Evolutionary conservation across 345 rosid species (phyloP).

Genomic region (Turnera subulata): DNA sequence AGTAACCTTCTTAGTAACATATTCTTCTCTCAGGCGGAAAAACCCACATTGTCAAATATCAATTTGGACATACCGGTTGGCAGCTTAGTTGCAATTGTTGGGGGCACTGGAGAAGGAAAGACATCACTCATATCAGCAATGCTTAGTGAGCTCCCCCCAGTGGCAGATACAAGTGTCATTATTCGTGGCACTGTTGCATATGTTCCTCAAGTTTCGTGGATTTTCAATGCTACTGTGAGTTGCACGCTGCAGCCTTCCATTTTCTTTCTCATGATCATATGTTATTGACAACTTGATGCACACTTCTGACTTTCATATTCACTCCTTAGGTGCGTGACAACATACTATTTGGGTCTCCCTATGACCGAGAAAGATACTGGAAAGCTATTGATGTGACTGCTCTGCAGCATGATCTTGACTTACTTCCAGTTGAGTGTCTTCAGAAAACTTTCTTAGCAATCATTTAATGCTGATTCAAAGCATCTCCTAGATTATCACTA

Average conservation of each 20-base stretch:
- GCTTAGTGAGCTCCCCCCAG: slow-evolving; percentile 95
- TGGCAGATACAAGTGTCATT: slow-evolving; percentile 49
- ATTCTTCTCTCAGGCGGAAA: slow-evolving; percentile 57
- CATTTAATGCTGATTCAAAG: not conserved
- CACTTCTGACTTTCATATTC: not conserved
- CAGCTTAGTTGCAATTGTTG: slow-evolving; percentile 92
- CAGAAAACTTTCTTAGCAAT: not conserved
- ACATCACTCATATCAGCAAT: slow-evolving; percentile 93
- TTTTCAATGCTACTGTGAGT: slow-evolving; percentile 96
- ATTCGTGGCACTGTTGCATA: slow-evolving; percentile 85
- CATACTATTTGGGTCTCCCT: slow-evolving; percentile 82
- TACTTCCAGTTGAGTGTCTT: slow-evolving; percentile 51
- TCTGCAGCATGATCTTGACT: slow-evolving; percentile 83
- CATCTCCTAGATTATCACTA: slow-evolving; percentile 4
- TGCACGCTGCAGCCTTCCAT: not conserved
- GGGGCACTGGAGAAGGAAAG: slow-evolving; percentile 99
- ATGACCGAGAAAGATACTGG: slow-evolving; percentile 62
- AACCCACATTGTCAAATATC: slow-evolving; percentile 76
- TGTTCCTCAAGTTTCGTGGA: slow-evolving; percentile 99
- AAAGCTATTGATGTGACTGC: slow-evolving; percentile 82
- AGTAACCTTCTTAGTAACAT: too few relatives aligned
- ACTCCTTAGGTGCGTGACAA: slow-evolving; percentile 75
- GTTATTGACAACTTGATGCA: not conserved
- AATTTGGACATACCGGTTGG: slow-evolving; percentile 85
- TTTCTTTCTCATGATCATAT: not conserved